These are phyloP conservation scores for Biscogniauxia marginata DNA, from an alignment of 2,329 filamentous ascomycete genomes.

Conservation along the genomic window DNA sequence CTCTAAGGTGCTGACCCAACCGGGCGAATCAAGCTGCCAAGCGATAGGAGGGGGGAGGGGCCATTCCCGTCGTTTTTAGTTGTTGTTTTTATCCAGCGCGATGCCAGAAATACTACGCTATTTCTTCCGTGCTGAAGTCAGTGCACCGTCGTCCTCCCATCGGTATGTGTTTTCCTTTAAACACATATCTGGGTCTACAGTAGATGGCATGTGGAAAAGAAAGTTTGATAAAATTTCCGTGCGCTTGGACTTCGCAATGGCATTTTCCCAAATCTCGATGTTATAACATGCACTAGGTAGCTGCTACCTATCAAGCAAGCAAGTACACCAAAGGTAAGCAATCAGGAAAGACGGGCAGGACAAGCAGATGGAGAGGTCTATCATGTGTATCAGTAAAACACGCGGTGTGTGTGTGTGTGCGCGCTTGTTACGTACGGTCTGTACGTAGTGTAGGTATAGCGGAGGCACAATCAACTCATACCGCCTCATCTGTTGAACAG, in stretches of 20 bases:
- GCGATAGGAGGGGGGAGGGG: background rate
- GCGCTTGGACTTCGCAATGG: no score
- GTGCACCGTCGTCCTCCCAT: background rate
- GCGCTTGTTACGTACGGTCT: background rate
- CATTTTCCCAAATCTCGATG: no score
- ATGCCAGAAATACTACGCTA: background rate
- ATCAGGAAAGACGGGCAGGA: no score
- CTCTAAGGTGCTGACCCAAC: background rate
- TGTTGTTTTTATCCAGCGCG: background rate
- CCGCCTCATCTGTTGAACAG: background rate
- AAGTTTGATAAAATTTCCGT: no score
- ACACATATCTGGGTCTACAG: background rate
- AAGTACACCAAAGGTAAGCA: no score
- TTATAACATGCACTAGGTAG: no score
- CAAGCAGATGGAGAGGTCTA: no score
- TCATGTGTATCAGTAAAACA: no score
- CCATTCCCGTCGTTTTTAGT: background rate
- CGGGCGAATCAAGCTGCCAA: background rate
- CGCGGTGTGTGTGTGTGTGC: no score
- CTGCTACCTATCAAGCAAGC: no score
- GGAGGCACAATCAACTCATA: no score
- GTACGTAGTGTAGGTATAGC: no score
- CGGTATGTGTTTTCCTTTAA: background rate
- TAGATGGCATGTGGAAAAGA: background rate
- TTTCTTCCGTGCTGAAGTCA: background rate